Evolutionary conservation across 257 asterid genomes (phyloP).

Genomic region (Lantana camara): DNA sequence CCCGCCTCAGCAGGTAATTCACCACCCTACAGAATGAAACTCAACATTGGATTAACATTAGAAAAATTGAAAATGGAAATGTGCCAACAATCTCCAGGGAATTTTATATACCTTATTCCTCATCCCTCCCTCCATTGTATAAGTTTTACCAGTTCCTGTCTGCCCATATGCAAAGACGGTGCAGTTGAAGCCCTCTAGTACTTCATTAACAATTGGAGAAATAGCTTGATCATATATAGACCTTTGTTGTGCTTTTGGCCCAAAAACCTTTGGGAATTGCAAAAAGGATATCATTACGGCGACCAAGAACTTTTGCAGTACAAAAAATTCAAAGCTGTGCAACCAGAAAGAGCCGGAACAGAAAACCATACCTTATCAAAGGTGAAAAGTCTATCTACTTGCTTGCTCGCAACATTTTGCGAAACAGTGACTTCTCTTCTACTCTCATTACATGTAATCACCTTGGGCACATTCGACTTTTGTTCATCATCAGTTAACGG

Average conservation of each 20-base stretch:
- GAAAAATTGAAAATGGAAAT: neutral
- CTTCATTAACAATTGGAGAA: slow-evolving; percentile 77
- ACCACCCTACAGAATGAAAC: slow-evolving; percentile 54
- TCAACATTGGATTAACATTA: slow-evolving; percentile 9
- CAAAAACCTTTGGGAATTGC: slow-evolving; percentile 55
- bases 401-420: slow-evolving; percentile 71
- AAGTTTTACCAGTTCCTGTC: slow-evolving; percentile 83
- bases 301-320: neutral
- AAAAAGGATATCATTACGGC: neutral
- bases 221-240: slow-evolving; percentile 83
- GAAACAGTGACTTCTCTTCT: slow-evolving; percentile 69
- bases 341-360: slow-evolving; percentile 14
- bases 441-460: slow-evolving; percentile 65
- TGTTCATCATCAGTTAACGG: slow-evolving; percentile 72
- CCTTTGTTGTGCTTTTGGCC: slow-evolving; percentile 86
- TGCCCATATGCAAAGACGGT: slow-evolving; percentile 88
- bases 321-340: neutral
- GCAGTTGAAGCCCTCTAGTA: slow-evolving; percentile 81
- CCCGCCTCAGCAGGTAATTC: slow-evolving; percentile 87
- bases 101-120: slow-evolving; percentile 56
- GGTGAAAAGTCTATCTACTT: slow-evolving; percentile 70
- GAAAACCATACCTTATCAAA: slow-evolving; percentile 67
- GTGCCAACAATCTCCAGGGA: slow-evolving; percentile 4
- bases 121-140: slow-evolving; percentile 88
- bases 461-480: slow-evolving; percentile 56